Base-by-base conservation (phyloP, 106 monocot species). In the Allium sativum region DNA sequence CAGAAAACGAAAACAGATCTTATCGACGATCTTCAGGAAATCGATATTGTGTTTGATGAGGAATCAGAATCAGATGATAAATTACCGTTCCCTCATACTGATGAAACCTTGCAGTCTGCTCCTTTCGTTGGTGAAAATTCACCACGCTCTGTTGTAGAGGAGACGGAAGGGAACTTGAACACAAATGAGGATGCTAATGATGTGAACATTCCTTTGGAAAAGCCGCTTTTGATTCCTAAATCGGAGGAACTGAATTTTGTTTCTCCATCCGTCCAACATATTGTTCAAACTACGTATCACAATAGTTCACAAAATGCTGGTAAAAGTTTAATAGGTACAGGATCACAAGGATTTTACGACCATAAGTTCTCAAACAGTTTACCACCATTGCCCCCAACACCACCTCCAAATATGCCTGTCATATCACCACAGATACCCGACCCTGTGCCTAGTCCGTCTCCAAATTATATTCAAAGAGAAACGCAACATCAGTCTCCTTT, bases 11-110 rank as follows among this genome's bases (percentile, higher is more conserved):
- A 85, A 61, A 45, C 85, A 63, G 76, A 85, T 76, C 68, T 88
- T 70, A 82, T 88, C 73, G 95, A 96, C 69, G 98, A 98, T 56
- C 76, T 76, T 73, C 83, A 90, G 19, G 98, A 78, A 66, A 84
- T 98, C 22, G 72, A 98, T 57, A 98, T 98, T 22, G 82, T 91
- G 45, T 91, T 98, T 75, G 98, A 98, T 65, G 98, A 87, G 67
- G 96, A 98, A 62, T 78, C 84, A 44, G 98, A 85, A 61, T 88
- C 98, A 42, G 98, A 98, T 67, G 98, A 98, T 70, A 88, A 59
- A 55, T 52, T 87, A 7, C 82, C 82, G 46, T 98, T 98, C 68
- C 92, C 88, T 62, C 92, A 92, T 64, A 76, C 88, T 19, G 98
- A 98, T 65, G 92, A 85, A 19, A 82, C 69, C 76, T 71, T 96